Conservation (phyloP, 805 yeast species). For the Pichia nakasei region DNA sequence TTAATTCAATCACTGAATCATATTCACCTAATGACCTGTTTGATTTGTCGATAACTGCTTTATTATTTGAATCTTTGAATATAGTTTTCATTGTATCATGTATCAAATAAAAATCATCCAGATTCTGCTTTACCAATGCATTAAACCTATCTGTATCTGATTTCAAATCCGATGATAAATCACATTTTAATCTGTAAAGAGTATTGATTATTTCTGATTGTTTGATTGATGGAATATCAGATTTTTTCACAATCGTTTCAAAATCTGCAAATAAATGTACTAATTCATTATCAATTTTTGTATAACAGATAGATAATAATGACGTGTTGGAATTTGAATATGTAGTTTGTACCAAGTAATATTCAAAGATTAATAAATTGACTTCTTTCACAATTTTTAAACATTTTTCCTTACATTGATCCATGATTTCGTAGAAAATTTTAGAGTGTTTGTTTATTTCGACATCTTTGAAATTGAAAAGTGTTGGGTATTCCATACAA, state of each 20-base stretch:
- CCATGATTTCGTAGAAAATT: conserved; percentile 15
- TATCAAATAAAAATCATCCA: conserved; percentile 22
- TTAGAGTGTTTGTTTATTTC: conserved; percentile 16
- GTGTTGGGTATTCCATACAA: conserved; percentile 15
- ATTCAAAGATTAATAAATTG: conserved; percentile 21
- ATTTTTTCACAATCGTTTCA: conserved; percentile 2
- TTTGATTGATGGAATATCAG: conserved; percentile 10
- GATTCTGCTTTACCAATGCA: conserved; percentile 17
- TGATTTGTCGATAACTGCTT: background rate
- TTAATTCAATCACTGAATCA: conserved; percentile 8
- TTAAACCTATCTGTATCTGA: conserved; percentile 17
- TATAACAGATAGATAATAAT: conserved; percentile 15
- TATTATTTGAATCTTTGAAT: background rate
- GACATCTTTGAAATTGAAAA: conserved; percentile 17
- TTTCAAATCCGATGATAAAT: conserved; percentile 17
- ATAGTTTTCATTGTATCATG: conserved; percentile 20
- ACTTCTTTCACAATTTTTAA: conserved; percentile 18
- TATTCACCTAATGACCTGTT: background rate
- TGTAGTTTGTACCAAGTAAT: conserved; percentile 18
- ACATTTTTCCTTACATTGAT: conserved; percentile 19
- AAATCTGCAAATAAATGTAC: conserved; percentile 12
- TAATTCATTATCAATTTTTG: conserved; percentile 15
- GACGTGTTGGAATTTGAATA: conserved; percentile 9
- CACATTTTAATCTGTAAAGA: conserved; percentile 14
- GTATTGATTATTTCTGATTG: conserved; percentile 10